Percentiles rank a stretch among this genome's conserved stretches.
phyloP scores from a whole-genome alignment of 495 filamentous ascomycete genomes.

The Cercophora newfieldiana region DNA sequence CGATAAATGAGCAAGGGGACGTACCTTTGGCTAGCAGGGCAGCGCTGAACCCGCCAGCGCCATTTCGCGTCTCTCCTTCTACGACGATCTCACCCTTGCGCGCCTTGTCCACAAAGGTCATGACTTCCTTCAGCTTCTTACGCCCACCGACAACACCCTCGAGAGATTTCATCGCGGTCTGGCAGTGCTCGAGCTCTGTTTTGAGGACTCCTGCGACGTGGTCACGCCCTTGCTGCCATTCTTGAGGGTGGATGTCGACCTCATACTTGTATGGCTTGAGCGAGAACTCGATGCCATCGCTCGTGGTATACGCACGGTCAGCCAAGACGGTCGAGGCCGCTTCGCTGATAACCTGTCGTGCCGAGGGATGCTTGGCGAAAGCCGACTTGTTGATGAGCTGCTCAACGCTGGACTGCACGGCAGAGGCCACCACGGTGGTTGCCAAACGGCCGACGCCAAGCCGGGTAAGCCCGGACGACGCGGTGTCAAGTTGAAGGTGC shows the following conservation, averaged over 20 bases:
- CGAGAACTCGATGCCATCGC: conserved; percentile 98
- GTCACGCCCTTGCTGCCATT: conserved; percentile 83
- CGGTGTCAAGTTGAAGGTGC: conserved; percentile 93
- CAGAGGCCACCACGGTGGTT: conserved; percentile 82
- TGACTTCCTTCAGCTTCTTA: conserved; percentile 85
- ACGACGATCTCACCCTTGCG: conserved; percentile 79
- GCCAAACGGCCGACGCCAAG: conserved; percentile 90
- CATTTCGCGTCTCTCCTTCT: conserved; percentile 77
- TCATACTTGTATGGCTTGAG: conserved; percentile 99
- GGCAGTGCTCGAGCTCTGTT: conserved; percentile 79
- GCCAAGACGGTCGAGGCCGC: conserved; percentile 85
- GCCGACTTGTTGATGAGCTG: conserved; percentile 73
- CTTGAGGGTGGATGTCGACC: conserved; percentile 86
- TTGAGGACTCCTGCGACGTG: conserved; percentile 76
- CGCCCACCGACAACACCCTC: conserved; percentile 75
- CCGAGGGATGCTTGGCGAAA: conserved; percentile 87
- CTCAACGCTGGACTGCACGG: conserved; percentile 85
- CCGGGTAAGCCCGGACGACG: conserved; percentile 85
- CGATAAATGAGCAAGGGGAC: conserved; percentile 1
- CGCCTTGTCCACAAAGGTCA: conserved; percentile 85
- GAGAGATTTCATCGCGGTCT: conserved; percentile 70
- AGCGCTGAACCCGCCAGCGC: conserved; percentile 89
- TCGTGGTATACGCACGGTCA: conserved; percentile 93
- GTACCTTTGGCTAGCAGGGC: conserved; percentile 76
- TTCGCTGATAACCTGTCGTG: conserved; percentile 84